Base-by-base conservation (phyloP, 169 alveolate species). In the Eimeria sp. region DNA sequence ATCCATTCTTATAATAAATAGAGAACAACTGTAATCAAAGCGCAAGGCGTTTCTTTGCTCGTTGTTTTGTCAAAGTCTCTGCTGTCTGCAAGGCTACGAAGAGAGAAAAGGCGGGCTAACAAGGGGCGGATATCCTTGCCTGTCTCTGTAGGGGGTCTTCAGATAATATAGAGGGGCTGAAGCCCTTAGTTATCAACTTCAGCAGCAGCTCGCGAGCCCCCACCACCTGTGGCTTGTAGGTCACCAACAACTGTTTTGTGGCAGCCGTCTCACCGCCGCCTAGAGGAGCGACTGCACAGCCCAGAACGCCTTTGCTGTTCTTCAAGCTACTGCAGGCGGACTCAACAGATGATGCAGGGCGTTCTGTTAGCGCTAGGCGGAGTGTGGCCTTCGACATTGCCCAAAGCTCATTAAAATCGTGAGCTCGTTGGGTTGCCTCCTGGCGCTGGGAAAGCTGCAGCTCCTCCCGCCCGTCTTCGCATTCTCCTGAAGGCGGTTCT, bases 131-230 rank as follows among this genome's bases (percentile, higher is more conserved):
- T 20, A 56, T 11, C 18, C 93, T 85, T 64, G 82, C 93, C 93
- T 85, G 93, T 52, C 49, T 60, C 62, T 85, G 66, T 1, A 85
- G 82, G 30, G 93, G 93, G 54, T 85, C 93, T 62, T 85, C 93
- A 33, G 82, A 71, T 16, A 85, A 62, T 54, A 85, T 23, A 6
- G 27, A 64, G 2, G 80, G 93, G 14, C 72, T 60, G 27, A 64
- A 85, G 43, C 93, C 93, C 62, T 62, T 62, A 14, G 60, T 43
- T 54, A 25, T 37, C 74, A 85, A n/a, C 80, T 64, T 60, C 27
- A 30, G 13, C 16, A 85, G 62, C 78, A 85, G 58, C 78, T 62
- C 80, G n/a, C 93, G 77, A 60, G 80, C 93, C 23, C 93, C 93
- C 46, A 85, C 93, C 52, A 27, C 62, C 25, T 85, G 52, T 40